phyloP scores from a whole-genome alignment of 495 filamentous ascomycete species.

The Glarea lozoyensis region DNA sequence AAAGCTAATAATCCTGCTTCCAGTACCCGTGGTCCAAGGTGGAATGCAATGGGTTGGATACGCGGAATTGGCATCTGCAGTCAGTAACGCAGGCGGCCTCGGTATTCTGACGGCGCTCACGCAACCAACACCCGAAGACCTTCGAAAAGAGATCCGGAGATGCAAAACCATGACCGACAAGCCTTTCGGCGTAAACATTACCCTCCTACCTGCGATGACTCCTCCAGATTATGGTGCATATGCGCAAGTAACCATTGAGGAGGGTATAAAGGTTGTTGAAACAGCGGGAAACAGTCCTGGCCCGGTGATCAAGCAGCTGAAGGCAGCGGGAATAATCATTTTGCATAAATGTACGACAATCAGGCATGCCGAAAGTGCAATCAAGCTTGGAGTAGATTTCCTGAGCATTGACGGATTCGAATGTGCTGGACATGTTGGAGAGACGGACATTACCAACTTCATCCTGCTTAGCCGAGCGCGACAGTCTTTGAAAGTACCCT shows the following conservation, averaged over 20 bases:
- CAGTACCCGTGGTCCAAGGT: conserved; percentile 95
- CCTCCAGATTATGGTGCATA: conserved; percentile 91
- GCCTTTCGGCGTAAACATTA: conserved; percentile 95
- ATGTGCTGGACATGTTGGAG: conserved; percentile 93
- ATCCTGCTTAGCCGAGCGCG: conserved; percentile 81
- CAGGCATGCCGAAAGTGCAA: conserved; percentile 80
- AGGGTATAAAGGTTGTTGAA: conserved; percentile 90
- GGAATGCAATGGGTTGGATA: conserved; percentile 83
- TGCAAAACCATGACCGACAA: conserved; percentile 77
- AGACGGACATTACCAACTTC: conserved; percentile 96
- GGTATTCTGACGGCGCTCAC: conserved; percentile 93
- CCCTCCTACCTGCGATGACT: conserved; percentile 79
- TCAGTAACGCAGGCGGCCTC: conserved; percentile 90
- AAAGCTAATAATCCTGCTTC: no score
- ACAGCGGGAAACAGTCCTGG: conserved; percentile 94
- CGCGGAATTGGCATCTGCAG: conserved; percentile 86
- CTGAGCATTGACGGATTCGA: conserved; percentile 95
- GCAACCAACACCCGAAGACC: conserved; percentile 84
- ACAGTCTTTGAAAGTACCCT: conserved; percentile 77
- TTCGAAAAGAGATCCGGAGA: conserved; percentile 85
- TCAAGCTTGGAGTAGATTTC: conserved; percentile 95
- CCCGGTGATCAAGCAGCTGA: conserved; percentile 81
- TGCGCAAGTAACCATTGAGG: conserved; percentile 85
- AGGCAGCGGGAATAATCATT: conserved; percentile 66
- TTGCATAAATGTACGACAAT: conserved; percentile 98